Base-by-base conservation (phyloP, 2,329 filamentous ascomycete species). In the Ascochyta viciae-villosae region DNA sequence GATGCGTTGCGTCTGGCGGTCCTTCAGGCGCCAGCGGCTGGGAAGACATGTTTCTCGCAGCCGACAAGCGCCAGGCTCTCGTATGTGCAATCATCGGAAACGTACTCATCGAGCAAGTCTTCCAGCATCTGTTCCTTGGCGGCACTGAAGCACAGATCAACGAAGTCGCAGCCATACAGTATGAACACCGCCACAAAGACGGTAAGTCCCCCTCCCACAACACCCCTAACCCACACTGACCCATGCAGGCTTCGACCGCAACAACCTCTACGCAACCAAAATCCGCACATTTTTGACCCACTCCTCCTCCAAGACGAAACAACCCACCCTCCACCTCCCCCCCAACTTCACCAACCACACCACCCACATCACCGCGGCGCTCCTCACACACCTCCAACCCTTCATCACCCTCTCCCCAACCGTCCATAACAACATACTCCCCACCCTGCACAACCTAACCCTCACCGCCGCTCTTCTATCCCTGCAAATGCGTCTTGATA, bases 101-200 rank as follows among this genome's bases (percentile, higher is more conserved):
- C 22, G 64, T 73, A 8, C 19, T 75, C 4, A 54, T 62, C 1
- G 67, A 75, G 50, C 68, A 74, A 29, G 68, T 74, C 0, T 68
- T 73, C 24, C 42, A 62, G 40, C 66, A 69, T 45, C 22, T 43
- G 0, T 68, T 68, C 37, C 72, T 74, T 33, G 72, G 72, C 0
- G 68, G 57, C 0, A 39, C 19, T 2, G 31, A 39, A 16, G 54
- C 27, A 2, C 37, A 65, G 1, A 24, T 64, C 8, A 13, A 48
- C 1, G 40, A 34, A 1, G 12, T 72, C 2, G 16, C 23, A 4
- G 16, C n/a, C 0, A 15, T 66, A 0, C 61, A 74, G 38, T 35
- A 31, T 13, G 13, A 64, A 9, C 5, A 55, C 8, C 27, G 41
- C 1, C 38, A 63, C 9, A 26, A 58, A 9, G 71, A 74, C 37